These are phyloP conservation scores for Tetrahymena borealis DNA, from an alignment of 73 alveolate genomes.

Conservation along the genomic window DNA sequence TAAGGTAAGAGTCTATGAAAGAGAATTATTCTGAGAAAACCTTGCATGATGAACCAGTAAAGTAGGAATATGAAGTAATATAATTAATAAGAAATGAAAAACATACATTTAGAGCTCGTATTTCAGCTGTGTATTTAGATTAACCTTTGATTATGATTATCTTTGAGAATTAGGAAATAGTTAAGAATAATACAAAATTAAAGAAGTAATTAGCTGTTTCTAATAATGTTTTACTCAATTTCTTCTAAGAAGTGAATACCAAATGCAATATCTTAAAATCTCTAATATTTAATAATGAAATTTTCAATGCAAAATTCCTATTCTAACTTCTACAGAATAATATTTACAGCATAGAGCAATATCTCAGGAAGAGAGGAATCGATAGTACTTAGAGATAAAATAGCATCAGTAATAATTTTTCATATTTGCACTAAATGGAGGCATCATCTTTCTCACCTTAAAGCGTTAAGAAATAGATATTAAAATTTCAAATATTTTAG, in stretches of 20 bases:
- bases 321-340: background rate
- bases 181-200: background rate
- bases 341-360: background rate
- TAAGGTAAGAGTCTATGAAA: background rate
- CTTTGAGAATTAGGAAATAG: background rate
- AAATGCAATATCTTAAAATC: background rate
- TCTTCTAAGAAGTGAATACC: background rate
- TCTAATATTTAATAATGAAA: background rate
- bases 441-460: background rate
- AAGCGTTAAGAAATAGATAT: background rate
- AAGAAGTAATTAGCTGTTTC: background rate
- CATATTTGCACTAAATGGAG: background rate
- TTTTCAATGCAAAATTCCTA: background rate
- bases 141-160: background rate
- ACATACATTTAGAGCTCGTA: background rate
- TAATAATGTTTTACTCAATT: background rate
- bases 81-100: background rate
- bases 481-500: background rate
- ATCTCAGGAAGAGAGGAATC: background rate
- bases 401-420: background rate
- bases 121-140: background rate
- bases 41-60: background rate
- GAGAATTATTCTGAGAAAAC: background rate
- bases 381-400: background rate
- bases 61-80: background rate